Percentiles rank a stretch among this genome's conserved stretches.
Conservation (phyloP, 148 eudicot genomes). For the Polygonum aviculare region DNA sequence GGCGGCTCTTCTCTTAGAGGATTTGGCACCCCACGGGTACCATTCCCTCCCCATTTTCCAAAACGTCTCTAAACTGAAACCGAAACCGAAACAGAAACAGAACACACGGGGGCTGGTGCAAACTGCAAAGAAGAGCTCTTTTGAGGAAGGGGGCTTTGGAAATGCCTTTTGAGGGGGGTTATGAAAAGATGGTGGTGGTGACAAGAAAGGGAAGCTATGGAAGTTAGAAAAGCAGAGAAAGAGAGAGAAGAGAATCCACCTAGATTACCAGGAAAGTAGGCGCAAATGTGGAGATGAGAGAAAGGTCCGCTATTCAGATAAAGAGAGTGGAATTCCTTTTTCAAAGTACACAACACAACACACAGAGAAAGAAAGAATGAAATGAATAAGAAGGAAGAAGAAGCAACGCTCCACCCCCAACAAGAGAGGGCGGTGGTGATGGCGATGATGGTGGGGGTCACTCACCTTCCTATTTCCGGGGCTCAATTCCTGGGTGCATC, state of each 20-base stretch:
- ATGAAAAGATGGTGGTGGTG: not conserved
- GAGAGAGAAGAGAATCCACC: conserved; percentile 8
- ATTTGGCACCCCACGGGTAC: conserved; percentile 40
- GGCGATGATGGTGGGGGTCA: not conserved
- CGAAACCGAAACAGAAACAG: not conserved
- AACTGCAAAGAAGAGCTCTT: not conserved
- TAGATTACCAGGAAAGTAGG: not conserved
- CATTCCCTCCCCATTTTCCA: conserved; percentile 47
- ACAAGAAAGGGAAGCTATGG: not conserved
- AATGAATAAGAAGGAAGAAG: not conserved
- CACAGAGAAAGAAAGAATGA: not conserved
- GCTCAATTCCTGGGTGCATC: not conserved
- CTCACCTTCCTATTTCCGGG: not conserved
- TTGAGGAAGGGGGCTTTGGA: not conserved
- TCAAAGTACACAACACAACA: not conserved
- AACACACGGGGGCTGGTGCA: not conserved
- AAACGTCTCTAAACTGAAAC: not conserved
- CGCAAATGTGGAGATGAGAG: not conserved
- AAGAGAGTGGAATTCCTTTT: not conserved
- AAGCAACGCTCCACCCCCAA: not conserved
- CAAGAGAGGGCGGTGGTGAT: not conserved
- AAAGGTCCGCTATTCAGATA: not conserved
- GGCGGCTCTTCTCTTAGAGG: conserved; percentile 10
- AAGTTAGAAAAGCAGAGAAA: not conserved
- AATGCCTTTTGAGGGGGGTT: not conserved